A percentile compares a stretch with the other conserved stretches of the same genome.
Evolutionary conservation across 202 grass and related monocot genomes (phyloP).

Genomic region (Eragrostis tef): DNA sequence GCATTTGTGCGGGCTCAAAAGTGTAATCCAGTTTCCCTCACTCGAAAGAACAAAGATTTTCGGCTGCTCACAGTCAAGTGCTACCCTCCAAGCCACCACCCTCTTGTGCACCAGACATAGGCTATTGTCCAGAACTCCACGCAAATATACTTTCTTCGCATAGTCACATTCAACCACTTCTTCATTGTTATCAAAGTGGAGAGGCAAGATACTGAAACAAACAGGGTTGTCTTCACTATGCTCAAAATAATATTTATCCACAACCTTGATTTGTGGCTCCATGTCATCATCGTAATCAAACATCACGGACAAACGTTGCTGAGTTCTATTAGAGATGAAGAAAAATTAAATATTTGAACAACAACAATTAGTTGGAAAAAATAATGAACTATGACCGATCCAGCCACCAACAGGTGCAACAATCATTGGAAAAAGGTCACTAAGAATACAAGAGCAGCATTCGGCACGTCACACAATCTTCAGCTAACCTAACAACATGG

Average conservation of each 20-base stretch:
- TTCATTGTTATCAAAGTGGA: slow-evolving; percentile 26
- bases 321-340: neutral
- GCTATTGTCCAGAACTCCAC: slow-evolving; percentile 31
- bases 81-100: slow-evolving; percentile 62
- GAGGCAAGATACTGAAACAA: slow-evolving; percentile 42
- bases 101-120: slow-evolving; percentile 36
- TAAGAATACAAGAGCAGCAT: neutral
- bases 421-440: neutral
- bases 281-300: slow-evolving; percentile 38
- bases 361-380: neutral
- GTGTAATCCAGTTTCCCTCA: slow-evolving; percentile 59
- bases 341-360: neutral
- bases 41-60: slow-evolving; percentile 55
- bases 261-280: neutral
- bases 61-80: slow-evolving; percentile 41
- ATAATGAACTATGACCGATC: neutral
- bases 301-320: neutral
- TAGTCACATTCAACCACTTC: slow-evolving; percentile 34
- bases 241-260: slow-evolving; percentile 42
- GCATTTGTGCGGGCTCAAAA: slow-evolving; percentile 54
- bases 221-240: neutral
- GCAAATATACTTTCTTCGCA: neutral
- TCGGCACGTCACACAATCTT: neutral
- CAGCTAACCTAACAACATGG: too few relatives aligned
- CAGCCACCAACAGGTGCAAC: neutral